phyloP scores from a whole-genome alignment of 805 yeast genomes.

The Barnettozyma sucrosica region DNA sequence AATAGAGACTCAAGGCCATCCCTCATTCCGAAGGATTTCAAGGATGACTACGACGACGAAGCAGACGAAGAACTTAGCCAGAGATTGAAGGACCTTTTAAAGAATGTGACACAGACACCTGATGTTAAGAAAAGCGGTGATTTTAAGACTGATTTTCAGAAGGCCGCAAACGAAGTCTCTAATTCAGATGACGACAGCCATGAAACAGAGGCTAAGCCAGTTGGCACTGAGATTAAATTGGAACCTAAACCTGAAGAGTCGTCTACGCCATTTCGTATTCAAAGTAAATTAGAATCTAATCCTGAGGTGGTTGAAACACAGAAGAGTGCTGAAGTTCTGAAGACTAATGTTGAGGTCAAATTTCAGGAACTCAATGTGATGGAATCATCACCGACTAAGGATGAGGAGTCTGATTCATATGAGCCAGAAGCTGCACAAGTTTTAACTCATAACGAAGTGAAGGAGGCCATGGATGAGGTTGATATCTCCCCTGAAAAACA shows the following conservation, averaged over 20 bases:
- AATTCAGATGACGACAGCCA: neutral
- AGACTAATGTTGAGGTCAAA: neutral
- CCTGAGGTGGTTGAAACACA: neutral
- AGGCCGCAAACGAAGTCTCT: neutral
- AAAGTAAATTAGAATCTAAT: neutral
- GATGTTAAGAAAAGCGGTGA: neutral
- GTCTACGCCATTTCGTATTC: too few relatives aligned
- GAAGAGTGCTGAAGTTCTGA: neutral
- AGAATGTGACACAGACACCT: neutral
- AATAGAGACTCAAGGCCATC: conserved; percentile 15
- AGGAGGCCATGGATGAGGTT: conserved; percentile 8
- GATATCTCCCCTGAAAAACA: conserved; percentile 8
- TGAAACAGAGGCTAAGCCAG: neutral
- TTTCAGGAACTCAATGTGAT: neutral
- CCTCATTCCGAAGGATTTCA: conserved; percentile 24
- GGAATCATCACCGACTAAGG: conserved; percentile 1
- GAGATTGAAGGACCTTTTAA: neutral
- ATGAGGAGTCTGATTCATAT: conserved; percentile 16
- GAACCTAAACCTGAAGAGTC: neutral
- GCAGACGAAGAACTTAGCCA: conserved; percentile 18
- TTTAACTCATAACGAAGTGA: conserved; percentile 1
- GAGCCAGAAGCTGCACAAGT: conserved; percentile 12
- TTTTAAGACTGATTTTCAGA: neutral
- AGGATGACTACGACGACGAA: conserved; percentile 20
- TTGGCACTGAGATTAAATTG: neutral